Evolutionary conservation across 225 moss, liverwort and hornwort species (phyloP), one percentile per base, ranked within the genome.

Genomic region (Polytrichum formosum): DNA sequence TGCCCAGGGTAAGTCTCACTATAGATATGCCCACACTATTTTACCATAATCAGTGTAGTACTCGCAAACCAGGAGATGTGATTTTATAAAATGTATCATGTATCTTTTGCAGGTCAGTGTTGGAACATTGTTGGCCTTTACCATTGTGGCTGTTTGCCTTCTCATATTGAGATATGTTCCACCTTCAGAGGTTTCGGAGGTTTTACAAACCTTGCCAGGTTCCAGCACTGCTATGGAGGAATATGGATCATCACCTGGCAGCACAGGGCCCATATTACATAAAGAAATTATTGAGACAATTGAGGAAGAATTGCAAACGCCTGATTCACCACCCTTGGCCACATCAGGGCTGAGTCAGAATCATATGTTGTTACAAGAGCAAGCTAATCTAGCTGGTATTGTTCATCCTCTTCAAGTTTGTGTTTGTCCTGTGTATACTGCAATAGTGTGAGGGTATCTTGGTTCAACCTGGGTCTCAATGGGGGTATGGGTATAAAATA

Each of bases 41-140:
- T 13, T 37, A 37, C 13, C 2, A 10, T 13, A 3, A 37, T 37
- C 10, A 37, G 37, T 37, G 37, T 37, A 37, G 37, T 0, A 4
- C 0, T 2, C 10, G 13, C 37, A 37, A 37, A 37, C 37, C 37
- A 37, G 37, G 37, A 37, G 37, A 37, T 37, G 13, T 37, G 37
- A 37, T 46, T 13, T 46, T 13, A 46, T 46, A 46, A 2, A 3
- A 4, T 13, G 16, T 46, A 46, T 46, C 4, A 21, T 23, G 17
- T 4, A 5, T 0, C 26, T 62, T 35, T 31, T 6, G 18, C 82
- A 97, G 96, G 97, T 98, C 16, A 98, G 98, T 71, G 94, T 98
- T 10, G 98, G 98, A 29, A 98, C 98, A 21, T 79, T 98, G 1
- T 84, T 91, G 26, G 98, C 98, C 54, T 98, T 98, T 67, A 90